Evolutionary conservation across 345 rosid genomes (phyloP), one percentile per base, ranked within the genome.

Genomic region (Pugionium dolabratum): DNA sequence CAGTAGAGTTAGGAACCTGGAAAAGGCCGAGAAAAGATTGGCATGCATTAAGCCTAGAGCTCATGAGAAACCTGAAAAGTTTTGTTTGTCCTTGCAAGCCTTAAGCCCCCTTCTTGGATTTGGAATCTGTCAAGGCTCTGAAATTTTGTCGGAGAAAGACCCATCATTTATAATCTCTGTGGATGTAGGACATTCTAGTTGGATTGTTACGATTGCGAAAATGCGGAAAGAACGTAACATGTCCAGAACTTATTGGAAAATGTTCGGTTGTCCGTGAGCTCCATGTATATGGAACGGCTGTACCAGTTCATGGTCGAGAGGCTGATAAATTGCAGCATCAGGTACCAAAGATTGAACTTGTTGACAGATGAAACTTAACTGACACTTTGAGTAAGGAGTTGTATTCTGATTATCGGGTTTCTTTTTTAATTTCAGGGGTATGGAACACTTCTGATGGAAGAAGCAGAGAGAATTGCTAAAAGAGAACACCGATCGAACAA

Each of bases 271-370:
- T 95, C 45, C 97, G 99, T 18, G 99, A 95, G 78, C 99, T 95
- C 78, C 99, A 95, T 69, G 95, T 95, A n/a, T 95, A 91, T 70
- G 99, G 99, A 76, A 91, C 99, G 59, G 97, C 99, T 55, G 99
- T 95, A 69, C 99, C 99, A 28, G 97, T 95, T 69, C 99, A 95
- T 65, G 97, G 95, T 51, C 86, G 99, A 41, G 95, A 95, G 2
- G 84, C 93, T 50, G 97, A 91, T 72, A 95, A 95, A 76, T 79
- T 91, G 79, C 99, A 95, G 74, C 99, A 95, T 79, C 99, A 91
- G 96, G 99, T 88, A 80, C 68, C 35, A 7, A 9, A 39, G 26
- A 26, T 62, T 54, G 34, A 18, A 43, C 39, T 31, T 30, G 28
- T 27, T 33, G 75, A 37, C 18, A 18, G 18, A 18, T 18, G 18